Conservation (phyloP, 176 grass and related monocot genomes). For the Carex littledalei region DNA sequence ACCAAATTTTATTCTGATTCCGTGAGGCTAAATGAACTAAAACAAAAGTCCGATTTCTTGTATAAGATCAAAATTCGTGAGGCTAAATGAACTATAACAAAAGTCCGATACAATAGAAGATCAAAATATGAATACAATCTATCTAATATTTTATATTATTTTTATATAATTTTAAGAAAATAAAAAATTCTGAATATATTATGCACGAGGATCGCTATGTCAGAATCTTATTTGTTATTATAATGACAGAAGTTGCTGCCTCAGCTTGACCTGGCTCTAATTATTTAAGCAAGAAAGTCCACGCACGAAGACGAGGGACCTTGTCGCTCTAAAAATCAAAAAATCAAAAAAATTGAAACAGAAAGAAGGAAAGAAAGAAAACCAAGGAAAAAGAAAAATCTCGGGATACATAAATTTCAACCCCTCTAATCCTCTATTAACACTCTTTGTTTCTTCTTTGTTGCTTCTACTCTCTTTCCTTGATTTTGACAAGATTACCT, state of each 20-base stretch:
- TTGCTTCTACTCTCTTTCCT: constrained; percentile 5
- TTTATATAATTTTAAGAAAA: too few relatives aligned
- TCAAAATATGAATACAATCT: too few relatives aligned
- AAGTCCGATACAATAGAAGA: too few relatives aligned
- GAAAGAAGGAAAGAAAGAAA: not conserved
- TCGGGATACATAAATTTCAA: not conserved
- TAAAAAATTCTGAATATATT: not conserved
- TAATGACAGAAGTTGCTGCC: not conserved
- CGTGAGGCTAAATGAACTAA: too few relatives aligned
- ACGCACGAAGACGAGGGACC: constrained; percentile 5
- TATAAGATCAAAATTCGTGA: too few relatives aligned
- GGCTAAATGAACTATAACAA: too few relatives aligned
- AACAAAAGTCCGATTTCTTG: too few relatives aligned
- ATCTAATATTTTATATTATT: too few relatives aligned
- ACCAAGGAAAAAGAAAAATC: not conserved
- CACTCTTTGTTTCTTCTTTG: not conserved
- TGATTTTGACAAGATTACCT: not conserved
- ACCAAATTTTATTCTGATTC: too few relatives aligned
- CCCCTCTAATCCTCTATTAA: not conserved
- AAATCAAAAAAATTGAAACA: not conserved
- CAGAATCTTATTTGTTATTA: not conserved
- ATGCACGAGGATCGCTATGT: not conserved
- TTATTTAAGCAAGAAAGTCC: constrained; percentile 5
- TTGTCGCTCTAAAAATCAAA: not conserved
- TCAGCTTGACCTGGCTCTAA: not conserved